phyloP scores from a whole-genome alignment of 768 basidiomycete species.

The Suillus spraguei region DNA sequence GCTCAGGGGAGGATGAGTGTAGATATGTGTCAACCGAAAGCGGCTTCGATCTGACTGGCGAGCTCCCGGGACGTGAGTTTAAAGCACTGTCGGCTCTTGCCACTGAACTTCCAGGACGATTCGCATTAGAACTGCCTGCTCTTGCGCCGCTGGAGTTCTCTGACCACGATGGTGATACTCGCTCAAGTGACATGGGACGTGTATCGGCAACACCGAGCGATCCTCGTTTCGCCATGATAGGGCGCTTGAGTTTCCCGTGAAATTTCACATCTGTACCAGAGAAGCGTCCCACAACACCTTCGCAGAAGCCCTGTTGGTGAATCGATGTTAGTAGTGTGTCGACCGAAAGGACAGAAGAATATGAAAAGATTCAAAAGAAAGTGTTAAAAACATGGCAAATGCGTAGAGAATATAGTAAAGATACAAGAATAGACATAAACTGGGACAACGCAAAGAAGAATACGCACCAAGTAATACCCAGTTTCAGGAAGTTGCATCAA shows the following conservation, averaged over 20 bases:
- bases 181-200: constrained; percentile 1
- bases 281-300: constrained; percentile 85
- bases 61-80: not conserved
- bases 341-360: constrained; percentile 1
- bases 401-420: not conserved
- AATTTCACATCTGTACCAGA: constrained; percentile 64
- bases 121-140: not conserved
- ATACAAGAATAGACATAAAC: not conserved
- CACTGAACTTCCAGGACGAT: constrained; percentile 3
- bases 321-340: not conserved
- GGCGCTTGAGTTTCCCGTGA: constrained; percentile 75
- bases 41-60: not conserved
- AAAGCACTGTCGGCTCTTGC: constrained; percentile 2
- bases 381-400: not conserved
- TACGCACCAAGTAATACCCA: constrained; percentile 63
- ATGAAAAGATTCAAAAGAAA: not conserved
- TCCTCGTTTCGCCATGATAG: constrained; percentile 71
- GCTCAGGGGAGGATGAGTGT: constrained; percentile 3
- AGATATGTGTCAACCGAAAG: constrained; percentile 1
- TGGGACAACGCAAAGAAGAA: constrained; percentile 5
- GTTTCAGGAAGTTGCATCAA: constrained; percentile 68
- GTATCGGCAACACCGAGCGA: constrained; percentile 21
- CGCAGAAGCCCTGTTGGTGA: constrained; percentile 71
- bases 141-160: not conserved
- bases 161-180: constrained; percentile 1